These are phyloP conservation scores for Globisporangium sylvaticum DNA, from an alignment of 352 stramenopile species.

Conservation along the genomic window DNA sequence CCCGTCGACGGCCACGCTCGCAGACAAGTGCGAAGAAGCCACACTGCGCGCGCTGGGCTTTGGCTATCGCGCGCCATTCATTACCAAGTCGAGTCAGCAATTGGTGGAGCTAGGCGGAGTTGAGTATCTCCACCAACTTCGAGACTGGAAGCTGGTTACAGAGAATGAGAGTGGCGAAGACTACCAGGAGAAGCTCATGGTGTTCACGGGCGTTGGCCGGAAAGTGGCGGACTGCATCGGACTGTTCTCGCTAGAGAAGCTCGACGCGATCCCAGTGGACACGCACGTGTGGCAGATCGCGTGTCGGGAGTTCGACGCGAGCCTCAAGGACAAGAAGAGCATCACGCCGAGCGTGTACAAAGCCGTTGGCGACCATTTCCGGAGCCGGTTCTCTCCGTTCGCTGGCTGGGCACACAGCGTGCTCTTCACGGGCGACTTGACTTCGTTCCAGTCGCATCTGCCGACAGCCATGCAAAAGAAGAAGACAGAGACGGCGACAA, in stretches of 20 bases:
- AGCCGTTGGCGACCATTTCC: constrained; percentile 92
- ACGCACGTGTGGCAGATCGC: constrained; percentile 96
- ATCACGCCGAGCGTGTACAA: constrained; percentile 85
- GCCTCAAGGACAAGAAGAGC: constrained; percentile 50
- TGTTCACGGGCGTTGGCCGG: constrained; percentile 83
- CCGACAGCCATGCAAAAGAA: constrained; percentile 20
- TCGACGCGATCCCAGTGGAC: constrained; percentile 94
- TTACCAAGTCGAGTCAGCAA: constrained; percentile 79
- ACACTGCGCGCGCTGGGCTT: constrained; percentile 85
- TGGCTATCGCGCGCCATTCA: constrained; percentile 88
- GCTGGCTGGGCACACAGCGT: constrained; percentile 92
- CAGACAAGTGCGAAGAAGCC: constrained; percentile 60
- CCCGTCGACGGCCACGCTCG: constrained; percentile 81
- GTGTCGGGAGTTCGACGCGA: constrained; percentile 71
- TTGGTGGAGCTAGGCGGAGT: constrained; percentile 59
- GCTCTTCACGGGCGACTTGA: constrained; percentile 50
- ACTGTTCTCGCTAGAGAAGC: constrained; percentile 93
- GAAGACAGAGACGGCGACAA: constrained; percentile 1
- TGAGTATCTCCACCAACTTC: constrained; percentile 56
- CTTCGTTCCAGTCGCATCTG: constrained; percentile 31
- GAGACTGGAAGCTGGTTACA: constrained; percentile 18
- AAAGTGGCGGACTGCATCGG: constrained; percentile 98
- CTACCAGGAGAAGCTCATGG: constrained; percentile 58
- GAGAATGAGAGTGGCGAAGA: not conserved
- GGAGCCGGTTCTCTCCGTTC: constrained; percentile 81